Evolutionary conservation across 352 stramenopile genomes (phyloP).

Genomic region (Pythium plurisporium): DNA sequence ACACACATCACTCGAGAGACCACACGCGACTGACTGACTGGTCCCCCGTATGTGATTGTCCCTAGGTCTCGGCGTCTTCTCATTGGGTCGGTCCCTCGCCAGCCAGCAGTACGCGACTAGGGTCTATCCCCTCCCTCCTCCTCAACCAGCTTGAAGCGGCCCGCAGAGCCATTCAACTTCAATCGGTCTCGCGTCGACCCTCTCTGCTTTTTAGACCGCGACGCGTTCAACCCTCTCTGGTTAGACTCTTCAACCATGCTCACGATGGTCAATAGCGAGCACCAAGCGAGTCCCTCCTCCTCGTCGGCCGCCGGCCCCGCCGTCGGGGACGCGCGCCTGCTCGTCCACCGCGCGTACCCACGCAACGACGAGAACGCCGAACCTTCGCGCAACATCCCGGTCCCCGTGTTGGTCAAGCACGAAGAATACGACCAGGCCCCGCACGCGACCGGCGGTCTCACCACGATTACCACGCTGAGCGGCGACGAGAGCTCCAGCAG

Average conservation of each 20-base stretch:
- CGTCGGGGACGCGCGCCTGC: neutral
- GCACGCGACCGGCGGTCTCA: neutral
- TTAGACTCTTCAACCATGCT: constrained; percentile 35
- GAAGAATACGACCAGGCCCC: constrained; percentile 16
- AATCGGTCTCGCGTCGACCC: constrained; percentile 38
- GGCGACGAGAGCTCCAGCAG: constrained; percentile 24
- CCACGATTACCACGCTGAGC: constrained; percentile 6
- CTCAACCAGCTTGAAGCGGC: constrained; percentile 57
- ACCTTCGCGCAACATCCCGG: constrained; percentile 22
- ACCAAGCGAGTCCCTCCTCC: constrained; percentile 8
- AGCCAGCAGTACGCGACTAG: constrained; percentile 6
- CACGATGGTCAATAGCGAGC: constrained; percentile 47
- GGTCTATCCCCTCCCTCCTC: neutral
- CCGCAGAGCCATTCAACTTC: constrained; percentile 71
- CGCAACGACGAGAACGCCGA: constrained; percentile 21
- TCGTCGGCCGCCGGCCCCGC: neutral
- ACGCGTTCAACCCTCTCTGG: no score
- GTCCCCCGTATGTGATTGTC: neutral
- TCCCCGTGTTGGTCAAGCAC: constrained; percentile 23
- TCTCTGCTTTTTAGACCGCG: no score
- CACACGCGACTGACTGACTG: neutral
- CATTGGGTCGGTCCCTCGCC: neutral
- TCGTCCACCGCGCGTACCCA: neutral
- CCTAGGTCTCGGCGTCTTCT: neutral
- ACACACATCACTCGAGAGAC: neutral